Conservation (phyloP, 306 rosid genomes). For the Trifolium subterraneum region DNA sequence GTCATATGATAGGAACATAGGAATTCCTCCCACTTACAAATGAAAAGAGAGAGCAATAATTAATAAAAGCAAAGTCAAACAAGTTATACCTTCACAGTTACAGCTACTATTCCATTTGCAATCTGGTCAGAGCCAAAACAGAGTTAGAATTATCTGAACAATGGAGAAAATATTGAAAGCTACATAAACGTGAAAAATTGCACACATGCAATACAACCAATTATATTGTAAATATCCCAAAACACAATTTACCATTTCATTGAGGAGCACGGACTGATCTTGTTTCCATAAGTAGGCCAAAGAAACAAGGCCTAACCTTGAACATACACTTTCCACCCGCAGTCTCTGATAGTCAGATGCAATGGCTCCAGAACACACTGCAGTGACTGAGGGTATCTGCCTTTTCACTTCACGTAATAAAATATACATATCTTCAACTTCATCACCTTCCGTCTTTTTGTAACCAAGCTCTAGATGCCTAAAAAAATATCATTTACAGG, state of each 20-base stretch:
- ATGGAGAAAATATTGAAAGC: slow-evolving; percentile 13
- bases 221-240: slow-evolving; percentile 31
- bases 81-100: slow-evolving; percentile 84
- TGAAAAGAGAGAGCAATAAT: slow-evolving; percentile 16
- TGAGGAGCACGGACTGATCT: slow-evolving; percentile 92
- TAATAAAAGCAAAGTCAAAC: slow-evolving; percentile 31
- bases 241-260: slow-evolving; percentile 79
- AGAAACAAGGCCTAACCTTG: slow-evolving; percentile 99
- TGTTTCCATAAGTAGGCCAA: slow-evolving; percentile 96
- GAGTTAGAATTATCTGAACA: slow-evolving; percentile 38
- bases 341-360: slow-evolving; percentile 97
- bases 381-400: slow-evolving; percentile 79
- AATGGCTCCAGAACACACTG: slow-evolving; percentile 96
- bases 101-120: slow-evolving; percentile 73
- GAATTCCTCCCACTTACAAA: slow-evolving; percentile 28
- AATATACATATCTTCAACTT: slow-evolving; percentile 91
- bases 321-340: slow-evolving; percentile 96
- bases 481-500: slow-evolving; percentile 40
- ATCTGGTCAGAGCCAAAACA: slow-evolving; percentile 61
- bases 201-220: slow-evolving; percentile 28
- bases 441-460: slow-evolving; percentile 84
- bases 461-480: slow-evolving; percentile 91
- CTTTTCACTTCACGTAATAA: slow-evolving; percentile 85
- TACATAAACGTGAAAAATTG: not conserved
- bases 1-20: slow-evolving; percentile 17